Evolutionary conservation across 441 rosid genomes (phyloP).

Genomic region (Syzygium malaccense): DNA sequence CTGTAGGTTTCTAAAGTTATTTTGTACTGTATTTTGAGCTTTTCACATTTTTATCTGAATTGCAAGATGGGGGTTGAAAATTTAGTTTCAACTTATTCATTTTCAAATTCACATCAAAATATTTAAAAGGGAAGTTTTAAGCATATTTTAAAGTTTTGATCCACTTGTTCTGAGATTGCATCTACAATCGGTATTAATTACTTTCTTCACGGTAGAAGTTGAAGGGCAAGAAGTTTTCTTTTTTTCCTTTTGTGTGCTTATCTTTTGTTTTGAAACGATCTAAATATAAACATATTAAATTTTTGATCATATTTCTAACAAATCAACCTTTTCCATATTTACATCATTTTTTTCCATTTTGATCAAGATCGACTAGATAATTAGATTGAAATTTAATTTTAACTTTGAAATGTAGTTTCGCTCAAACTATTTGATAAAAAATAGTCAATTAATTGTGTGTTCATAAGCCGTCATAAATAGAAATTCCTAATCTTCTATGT

Average conservation of each 20-base stretch:
- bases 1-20: not conserved
- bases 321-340: not conserved
- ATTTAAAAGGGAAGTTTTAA: not conserved
- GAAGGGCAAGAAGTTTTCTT: not conserved
- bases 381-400: not conserved
- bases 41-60: not conserved
- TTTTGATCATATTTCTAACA: not conserved
- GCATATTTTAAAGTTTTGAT: not conserved
- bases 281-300: not conserved
- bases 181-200: not conserved
- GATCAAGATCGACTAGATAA: not conserved
- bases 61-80: not conserved
- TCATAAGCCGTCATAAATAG: not conserved
- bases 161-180: not conserved
- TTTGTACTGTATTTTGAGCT: not conserved
- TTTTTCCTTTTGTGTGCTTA: not conserved
- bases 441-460: not conserved
- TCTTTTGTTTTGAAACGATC: not conserved
- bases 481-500: not conserved
- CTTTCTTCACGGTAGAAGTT: not conserved
- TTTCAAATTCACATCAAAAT: not conserved
- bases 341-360: not conserved
- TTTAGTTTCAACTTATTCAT: not conserved
- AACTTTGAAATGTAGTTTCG: not conserved
- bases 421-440: not conserved